phyloP scores from a whole-genome alignment of 257 asterid species.

The Asclepias syriaca region DNA sequence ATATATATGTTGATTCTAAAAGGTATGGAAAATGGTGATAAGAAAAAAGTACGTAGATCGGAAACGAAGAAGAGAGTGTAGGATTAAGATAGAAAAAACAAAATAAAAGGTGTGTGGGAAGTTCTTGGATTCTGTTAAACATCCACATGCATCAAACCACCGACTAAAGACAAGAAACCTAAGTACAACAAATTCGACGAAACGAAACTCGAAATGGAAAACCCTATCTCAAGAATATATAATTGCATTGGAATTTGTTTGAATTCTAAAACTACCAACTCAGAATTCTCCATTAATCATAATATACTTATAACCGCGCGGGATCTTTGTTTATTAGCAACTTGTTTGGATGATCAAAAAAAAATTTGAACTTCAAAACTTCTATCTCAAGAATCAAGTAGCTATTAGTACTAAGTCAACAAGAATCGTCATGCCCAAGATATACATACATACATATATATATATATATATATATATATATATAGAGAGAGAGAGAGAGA shows the following conservation, averaged over 20 bases:
- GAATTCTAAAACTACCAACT: conserved; percentile 16
- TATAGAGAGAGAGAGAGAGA: too few species aligned
- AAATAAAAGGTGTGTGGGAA: conserved; percentile 23
- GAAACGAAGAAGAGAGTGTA: conserved; percentile 17
- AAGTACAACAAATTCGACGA: conserved; percentile 56
- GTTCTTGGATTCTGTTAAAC: conserved; percentile 28
- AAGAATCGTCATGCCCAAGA: conserved; percentile 36
- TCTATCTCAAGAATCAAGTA: background rate
- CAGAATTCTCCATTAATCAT: background rate
- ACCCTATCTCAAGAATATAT: conserved; percentile 8
- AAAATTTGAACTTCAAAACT: background rate
- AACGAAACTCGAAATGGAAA: background rate
- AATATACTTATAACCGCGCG: too few species aligned
- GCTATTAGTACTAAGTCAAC: conserved; percentile 27
- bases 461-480: too few species aligned
- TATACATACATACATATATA: background rate
- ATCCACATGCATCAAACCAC: conserved; percentile 45
- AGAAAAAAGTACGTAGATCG: conserved; percentile 10
- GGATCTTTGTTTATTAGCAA: conserved; percentile 21
- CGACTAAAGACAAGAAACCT: conserved; percentile 41
- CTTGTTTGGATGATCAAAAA: conserved; percentile 8
- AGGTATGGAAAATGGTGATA: conserved; percentile 18
- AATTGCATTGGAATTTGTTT: conserved; percentile 2
- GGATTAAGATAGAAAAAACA: conserved; percentile 27
- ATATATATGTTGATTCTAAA: background rate